Conservation (phyloP, 2,329 filamentous ascomycete genomes). For the Penicillium sp. region DNA sequence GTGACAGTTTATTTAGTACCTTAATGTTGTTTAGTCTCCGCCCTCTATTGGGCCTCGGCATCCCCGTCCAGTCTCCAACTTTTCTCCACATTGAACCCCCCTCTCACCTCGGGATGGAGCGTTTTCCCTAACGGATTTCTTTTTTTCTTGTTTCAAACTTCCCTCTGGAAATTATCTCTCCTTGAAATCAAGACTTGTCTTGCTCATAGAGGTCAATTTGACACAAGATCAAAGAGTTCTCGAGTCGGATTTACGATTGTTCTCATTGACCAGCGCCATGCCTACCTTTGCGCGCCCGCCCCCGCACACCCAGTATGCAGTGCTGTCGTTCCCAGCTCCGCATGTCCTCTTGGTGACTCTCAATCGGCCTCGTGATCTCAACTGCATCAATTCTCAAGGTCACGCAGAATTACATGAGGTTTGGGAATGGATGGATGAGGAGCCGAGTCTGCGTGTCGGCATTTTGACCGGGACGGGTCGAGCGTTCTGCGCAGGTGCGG, state of each 20-base stretch:
- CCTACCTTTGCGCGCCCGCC: constrained; percentile 25
- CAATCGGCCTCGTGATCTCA: constrained; percentile 39
- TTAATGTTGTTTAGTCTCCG: not conserved
- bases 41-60: constrained; percentile 19
- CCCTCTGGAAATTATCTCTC: too few relatives aligned
- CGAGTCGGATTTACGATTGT: too few relatives aligned
- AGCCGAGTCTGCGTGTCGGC: constrained; percentile 36
- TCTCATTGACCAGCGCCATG: constrained; percentile 12
- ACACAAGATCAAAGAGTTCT: too few relatives aligned
- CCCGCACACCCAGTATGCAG: constrained; percentile 27
- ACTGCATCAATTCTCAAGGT: constrained; percentile 41
- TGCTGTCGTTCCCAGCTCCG: constrained; percentile 40
- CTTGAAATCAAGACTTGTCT: too few relatives aligned
- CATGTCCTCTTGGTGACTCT: constrained; percentile 46
- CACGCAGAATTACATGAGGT: constrained; percentile 39
- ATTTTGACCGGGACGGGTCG: constrained; percentile 39
- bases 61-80: constrained; percentile 1
- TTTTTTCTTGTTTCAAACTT: too few relatives aligned
- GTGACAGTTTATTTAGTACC: not conserved
- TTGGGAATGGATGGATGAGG: constrained; percentile 43
- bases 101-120: too few relatives aligned
- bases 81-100: constrained; percentile 10
- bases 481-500: constrained; percentile 43
- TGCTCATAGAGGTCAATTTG: too few relatives aligned
- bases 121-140: too few relatives aligned